Evolutionary conservation across 345 rosid genomes (phyloP), one percentile per base, ranked within the genome.

Genomic region (Salix dunnii): DNA sequence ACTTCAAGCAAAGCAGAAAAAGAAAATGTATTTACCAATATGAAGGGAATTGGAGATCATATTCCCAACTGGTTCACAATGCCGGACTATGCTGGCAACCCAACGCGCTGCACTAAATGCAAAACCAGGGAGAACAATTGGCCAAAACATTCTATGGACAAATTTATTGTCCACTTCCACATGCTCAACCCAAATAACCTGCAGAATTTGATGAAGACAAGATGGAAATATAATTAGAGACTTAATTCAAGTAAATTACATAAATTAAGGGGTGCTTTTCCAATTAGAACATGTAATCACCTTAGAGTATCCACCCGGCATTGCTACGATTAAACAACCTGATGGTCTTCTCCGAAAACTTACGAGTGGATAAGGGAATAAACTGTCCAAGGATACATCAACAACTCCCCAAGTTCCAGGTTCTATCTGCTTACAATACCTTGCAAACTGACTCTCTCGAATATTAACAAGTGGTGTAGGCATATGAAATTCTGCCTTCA

Each of bases 151-250:
- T 13, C 18, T 61, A 51, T 78, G 89, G 64, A 83, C 79, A 3
- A 6, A 67, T 21, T 67, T 28, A 27, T 87, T 73, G 71, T 87
- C 91, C 23, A 76, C 88, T 64, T 85, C 87, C 3, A 74, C 85
- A 78, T 83, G 90, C 67, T 91, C 92, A 58, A 91, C 86, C 90
- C 92, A 88, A 20, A 69, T 83, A 42, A 91, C 83, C 93, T 90
- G 63, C 43, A 1, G 23, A 55, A 3, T 49, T 33, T 12, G 27
- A 43, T 12, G 35, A 43, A 43, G 49, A 14, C 31, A 42, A 2
- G 33, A 80, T 31, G 35, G 27, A 35, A 23, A 4, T 16, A 16
- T 42, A 68, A 28, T 17, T 35, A 0, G 36, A 49, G 27, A 20
- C 21, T 3, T 16, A 30, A 66, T 67, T 17, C 43, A 31, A 33